phyloP scores from a whole-genome alignment of 208 protist genomes.

The Leptomonas seymouri region DNA sequence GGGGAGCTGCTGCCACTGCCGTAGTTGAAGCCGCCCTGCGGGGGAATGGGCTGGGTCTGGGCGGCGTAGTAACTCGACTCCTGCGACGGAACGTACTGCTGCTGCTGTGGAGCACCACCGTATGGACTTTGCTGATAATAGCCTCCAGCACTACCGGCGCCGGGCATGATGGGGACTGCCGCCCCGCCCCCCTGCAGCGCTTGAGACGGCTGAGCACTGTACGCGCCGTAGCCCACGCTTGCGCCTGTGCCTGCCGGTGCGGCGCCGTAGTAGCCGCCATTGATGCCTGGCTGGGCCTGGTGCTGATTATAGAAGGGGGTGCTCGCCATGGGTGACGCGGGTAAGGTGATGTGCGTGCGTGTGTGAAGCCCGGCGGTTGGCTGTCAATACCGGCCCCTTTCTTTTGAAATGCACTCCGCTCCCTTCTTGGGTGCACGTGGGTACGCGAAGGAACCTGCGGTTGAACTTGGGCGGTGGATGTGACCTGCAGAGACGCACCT shows the following conservation, averaged over 20 bases:
- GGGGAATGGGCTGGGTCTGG: neutral
- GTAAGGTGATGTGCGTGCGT: neutral
- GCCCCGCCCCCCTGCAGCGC: neutral
- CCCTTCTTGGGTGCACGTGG: too few species aligned
- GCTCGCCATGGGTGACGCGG: constrained; percentile 15
- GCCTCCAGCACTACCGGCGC: neutral
- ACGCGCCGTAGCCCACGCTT: neutral
- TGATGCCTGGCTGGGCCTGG: neutral
- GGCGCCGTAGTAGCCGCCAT: constrained; percentile 10
- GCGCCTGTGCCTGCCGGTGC: neutral
- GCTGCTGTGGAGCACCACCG: constrained; percentile 12
- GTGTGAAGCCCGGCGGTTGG: neutral
- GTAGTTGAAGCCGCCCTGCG: constrained; percentile 1
- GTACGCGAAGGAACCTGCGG: too few species aligned
- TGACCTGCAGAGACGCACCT: too few species aligned
- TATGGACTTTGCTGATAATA: neutral
- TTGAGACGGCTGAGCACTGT: neutral
- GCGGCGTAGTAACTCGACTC: constrained; percentile 11
- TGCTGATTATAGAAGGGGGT: constrained; percentile 21
- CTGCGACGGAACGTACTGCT: constrained; percentile 20
- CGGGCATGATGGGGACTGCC: neutral
- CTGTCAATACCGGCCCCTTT: too few species aligned
- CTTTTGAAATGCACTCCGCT: too few species aligned
- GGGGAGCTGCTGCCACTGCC: constrained; percentile 1
- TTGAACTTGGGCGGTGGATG: too few species aligned